Evolutionary conservation across 164 flowering plant species (phyloP).

Genomic region (Piper betle): DNA sequence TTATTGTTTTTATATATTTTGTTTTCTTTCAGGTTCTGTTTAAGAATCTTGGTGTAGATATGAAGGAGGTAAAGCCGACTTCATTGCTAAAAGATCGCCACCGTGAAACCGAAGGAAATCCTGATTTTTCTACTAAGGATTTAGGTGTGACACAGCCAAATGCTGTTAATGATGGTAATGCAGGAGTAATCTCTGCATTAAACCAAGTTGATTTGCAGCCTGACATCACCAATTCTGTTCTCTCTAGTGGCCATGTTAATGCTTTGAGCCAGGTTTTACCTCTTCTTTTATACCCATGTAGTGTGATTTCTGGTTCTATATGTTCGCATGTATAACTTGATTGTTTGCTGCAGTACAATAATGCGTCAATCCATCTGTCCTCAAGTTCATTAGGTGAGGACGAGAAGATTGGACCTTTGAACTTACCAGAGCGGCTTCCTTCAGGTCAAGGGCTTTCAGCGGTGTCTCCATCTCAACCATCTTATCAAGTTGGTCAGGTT

Average conservation of each 20-base stretch:
- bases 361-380: constrained; percentile 54
- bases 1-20: constrained; percentile 1
- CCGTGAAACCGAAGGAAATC: constrained; percentile 87
- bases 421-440: constrained; percentile 71
- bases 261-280: constrained; percentile 48
- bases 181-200: constrained; percentile 39
- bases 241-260: constrained; percentile 47
- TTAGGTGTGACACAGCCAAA: constrained; percentile 53
- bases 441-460: constrained; percentile 62
- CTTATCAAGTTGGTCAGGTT: constrained; percentile 62
- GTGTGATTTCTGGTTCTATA: neutral
- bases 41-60: constrained; percentile 73
- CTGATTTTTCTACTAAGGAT: constrained; percentile 94
- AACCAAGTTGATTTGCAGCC: constrained; percentile 69
- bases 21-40: constrained; percentile 54
- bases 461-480: constrained; percentile 45
- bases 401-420: constrained; percentile 61
- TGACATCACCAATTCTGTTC: constrained; percentile 50
- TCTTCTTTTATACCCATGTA: neutral
- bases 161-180: constrained; percentile 49
- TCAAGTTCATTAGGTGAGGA: constrained; percentile 54
- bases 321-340: neutral
- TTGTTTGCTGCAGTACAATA: constrained; percentile 32
- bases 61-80: constrained; percentile 75
- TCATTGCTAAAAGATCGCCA: constrained; percentile 76